These are phyloP conservation scores for Backusella liffmaniae DNA, from an alignment of 192 early-diverging fungal genomes.

Conservation along the genomic window DNA sequence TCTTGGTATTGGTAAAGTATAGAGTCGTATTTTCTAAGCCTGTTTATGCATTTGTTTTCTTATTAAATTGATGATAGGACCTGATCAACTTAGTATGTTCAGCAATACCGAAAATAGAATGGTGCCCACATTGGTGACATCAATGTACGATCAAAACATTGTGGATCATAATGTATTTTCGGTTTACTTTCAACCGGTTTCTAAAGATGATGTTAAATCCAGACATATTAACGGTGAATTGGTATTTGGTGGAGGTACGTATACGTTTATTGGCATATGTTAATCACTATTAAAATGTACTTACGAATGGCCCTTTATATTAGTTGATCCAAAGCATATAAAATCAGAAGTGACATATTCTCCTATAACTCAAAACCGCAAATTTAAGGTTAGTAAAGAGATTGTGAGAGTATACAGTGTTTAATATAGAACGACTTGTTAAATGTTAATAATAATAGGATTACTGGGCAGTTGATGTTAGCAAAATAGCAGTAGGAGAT, in stretches of 20 bases:
- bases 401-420: background rate
- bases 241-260: constrained; percentile 32
- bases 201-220: background rate
- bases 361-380: background rate
- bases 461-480: constrained; percentile 36
- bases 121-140: constrained; percentile 25
- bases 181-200: constrained; percentile 25
- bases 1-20: constrained; percentile 10
- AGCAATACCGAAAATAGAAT: constrained; percentile 22
- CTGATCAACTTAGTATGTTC: constrained; percentile 24
- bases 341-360: constrained; percentile 13
- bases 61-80: constrained; percentile 6
- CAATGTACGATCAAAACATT: constrained; percentile 24
- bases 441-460: constrained; percentile 18
- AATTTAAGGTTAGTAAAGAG: constrained; percentile 12
- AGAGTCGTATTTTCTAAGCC: too few relatives aligned
- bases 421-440: background rate
- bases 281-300: background rate
- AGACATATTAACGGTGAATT: constrained; percentile 25
- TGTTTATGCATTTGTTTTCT: background rate
- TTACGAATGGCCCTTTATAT: background rate
- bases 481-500: constrained; percentile 13
- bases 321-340: constrained; percentile 19
- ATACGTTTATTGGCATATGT: background rate
- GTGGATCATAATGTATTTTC: constrained; percentile 31